Evolutionary conservation across 106 monocot species (phyloP), one percentile per base, ranked within the genome.

Genomic region (Dactylorhiza incarnata): DNA sequence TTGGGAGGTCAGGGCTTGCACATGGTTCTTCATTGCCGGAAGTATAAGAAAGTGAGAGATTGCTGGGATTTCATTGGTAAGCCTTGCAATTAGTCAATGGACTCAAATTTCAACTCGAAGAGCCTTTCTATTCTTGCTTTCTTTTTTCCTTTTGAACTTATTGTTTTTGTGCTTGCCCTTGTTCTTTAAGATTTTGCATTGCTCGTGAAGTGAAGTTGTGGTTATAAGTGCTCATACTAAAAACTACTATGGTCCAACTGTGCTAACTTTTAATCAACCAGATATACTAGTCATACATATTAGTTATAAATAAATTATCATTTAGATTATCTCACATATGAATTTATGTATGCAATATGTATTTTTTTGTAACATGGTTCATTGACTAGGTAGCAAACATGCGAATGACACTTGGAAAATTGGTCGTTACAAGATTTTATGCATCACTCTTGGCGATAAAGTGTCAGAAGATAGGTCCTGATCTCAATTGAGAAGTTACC

Each of bases 51-150:
- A 76, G 12, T 48, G 10, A 47, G 25, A 62, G 13, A 23, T 66
- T 76, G 76, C 48, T 76, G 76, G 76, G 12, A 66, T 4, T 46
- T 44, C n/a, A 76, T 76, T 63, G 23, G 76, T 76, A 66, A 59
- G 59, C 45, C n/a, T 62, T 59, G 2, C 24, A 6, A 11, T 26
- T 65, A 29, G 29, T 65, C 26, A 65, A 26, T 3, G 29, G 4
- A 65, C 29, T 65, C 65, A 61, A 37, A 37, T 37, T 61, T 61
- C 61, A 14, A 29, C 12, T 65, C 7, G 12, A 65, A 26, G 65
- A 11, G 29, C 11, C 26, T 65, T 29, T 62, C 17, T 13, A 20
- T 58, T 5, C 29, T 29, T 29, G 13, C 11, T 12, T 65, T 4
- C 2, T 24, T 65, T 22, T 22, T 22, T 13, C 7, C 29, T 65